Conservation (phyloP, 2,329 filamentous ascomycete genomes). For the Beauveria pseudobassiana region DNA sequence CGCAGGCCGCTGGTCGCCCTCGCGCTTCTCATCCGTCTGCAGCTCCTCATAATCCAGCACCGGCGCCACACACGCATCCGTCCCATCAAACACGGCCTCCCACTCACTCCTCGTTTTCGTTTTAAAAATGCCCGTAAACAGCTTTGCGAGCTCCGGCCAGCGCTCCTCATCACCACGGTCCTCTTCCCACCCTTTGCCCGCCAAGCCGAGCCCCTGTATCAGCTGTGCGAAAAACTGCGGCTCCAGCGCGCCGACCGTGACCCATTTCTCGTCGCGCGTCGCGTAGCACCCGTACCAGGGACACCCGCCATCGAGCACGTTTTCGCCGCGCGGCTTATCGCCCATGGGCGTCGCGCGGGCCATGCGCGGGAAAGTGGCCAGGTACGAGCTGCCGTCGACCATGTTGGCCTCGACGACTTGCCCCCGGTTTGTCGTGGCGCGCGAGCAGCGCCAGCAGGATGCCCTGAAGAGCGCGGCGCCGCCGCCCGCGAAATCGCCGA, state of each 20-base stretch:
- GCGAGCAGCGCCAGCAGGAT: conserved; percentile 72
- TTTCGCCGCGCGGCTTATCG: conserved; percentile 58
- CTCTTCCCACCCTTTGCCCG: conserved; percentile 40
- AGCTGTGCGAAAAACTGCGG: conserved; percentile 72
- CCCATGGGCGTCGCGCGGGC: conserved; percentile 57
- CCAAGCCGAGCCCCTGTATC: conserved; percentile 58
- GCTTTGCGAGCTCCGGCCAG: conserved; percentile 59
- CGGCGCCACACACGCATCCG: conserved; percentile 88
- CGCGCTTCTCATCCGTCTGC: conserved; percentile 39
- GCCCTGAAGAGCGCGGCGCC: conserved; percentile 76
- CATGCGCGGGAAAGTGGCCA: conserved; percentile 71
- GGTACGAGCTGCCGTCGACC: conserved; percentile 80
- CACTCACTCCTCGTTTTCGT: conserved; percentile 67
- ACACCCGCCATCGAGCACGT: conserved; percentile 74
- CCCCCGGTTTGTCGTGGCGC: conserved; percentile 57
- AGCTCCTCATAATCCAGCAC: conserved; percentile 72
- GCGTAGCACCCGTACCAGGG: conserved; percentile 89
- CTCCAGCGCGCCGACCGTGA: conserved; percentile 88
- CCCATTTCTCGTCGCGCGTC: conserved; percentile 68
- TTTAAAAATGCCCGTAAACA: conserved; percentile 59
- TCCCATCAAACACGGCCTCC: conserved; percentile 81
- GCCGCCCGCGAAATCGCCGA: conserved; percentile 88
- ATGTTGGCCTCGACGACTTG: conserved; percentile 95
- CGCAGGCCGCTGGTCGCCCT: conserved; percentile 63
- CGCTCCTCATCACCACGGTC: conserved; percentile 50